phyloP scores from a whole-genome alignment of 192 early-diverging fungal species.

The Rhizophagus clarus region DNA sequence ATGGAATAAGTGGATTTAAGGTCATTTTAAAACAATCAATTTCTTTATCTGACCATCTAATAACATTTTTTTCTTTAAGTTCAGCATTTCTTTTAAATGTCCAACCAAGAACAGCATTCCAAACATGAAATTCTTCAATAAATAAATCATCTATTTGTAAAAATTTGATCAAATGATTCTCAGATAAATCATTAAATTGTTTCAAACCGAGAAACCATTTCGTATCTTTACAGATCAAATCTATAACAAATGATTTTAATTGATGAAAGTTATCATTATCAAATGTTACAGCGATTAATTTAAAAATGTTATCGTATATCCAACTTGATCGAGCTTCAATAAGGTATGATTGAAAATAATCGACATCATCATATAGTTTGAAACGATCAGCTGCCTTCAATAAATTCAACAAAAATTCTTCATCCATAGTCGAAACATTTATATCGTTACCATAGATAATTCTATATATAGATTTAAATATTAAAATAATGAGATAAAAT shows the following conservation, averaged over 20 bases:
- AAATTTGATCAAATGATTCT: background rate
- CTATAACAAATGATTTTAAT: background rate
- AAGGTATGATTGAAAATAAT: too few relatives aligned
- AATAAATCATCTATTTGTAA: background rate
- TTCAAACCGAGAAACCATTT: background rate
- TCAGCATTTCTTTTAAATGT: background rate
- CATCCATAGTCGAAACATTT: too few relatives aligned
- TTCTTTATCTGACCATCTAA: background rate
- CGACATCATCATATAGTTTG: too few relatives aligned
- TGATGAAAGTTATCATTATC: background rate
- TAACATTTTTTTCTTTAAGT: background rate
- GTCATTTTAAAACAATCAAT: background rate
- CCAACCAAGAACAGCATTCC: background rate
- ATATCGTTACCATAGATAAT: too few relatives aligned
- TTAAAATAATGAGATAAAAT: too few relatives aligned
- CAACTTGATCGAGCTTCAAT: too few relatives aligned
- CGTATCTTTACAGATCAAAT: background rate
- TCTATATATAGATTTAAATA: too few relatives aligned
- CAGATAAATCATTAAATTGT: background rate
- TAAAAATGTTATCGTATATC: too few relatives aligned
- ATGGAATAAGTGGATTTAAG: background rate
- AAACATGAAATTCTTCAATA: background rate
- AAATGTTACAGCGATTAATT: too few relatives aligned
- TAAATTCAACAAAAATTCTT: too few relatives aligned
- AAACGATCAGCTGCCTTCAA: too few relatives aligned